Evolutionary conservation across 2,329 filamentous ascomycete species (phyloP).

Genomic region (Teratosphaeria destructans): DNA sequence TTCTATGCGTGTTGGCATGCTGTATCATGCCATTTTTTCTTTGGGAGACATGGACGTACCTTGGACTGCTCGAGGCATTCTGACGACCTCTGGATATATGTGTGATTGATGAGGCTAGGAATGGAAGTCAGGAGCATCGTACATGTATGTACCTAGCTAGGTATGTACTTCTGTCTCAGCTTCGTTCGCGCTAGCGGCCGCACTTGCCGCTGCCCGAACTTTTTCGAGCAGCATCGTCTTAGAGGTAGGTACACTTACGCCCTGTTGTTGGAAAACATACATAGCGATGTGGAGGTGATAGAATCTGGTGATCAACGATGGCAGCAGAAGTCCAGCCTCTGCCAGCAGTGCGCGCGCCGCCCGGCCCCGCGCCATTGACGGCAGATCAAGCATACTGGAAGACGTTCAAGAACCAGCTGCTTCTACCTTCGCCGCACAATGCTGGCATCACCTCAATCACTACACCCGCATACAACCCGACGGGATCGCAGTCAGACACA

Average conservation of each 20-base stretch:
- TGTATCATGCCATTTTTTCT: not conserved
- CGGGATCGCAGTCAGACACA: constrained; percentile 43
- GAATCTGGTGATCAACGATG: constrained; percentile 43
- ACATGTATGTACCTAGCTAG: not conserved
- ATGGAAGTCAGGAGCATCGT: not conserved
- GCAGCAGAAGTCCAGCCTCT: constrained; percentile 76
- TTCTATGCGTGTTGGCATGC: not conserved
- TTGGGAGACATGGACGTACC: not conserved
- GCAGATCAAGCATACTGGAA: constrained; percentile 96
- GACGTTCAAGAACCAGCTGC: constrained; percentile 81
- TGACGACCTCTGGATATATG: not conserved
- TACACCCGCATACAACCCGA: constrained; percentile 28
- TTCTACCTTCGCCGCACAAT: constrained; percentile 81
- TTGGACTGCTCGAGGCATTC: constrained; percentile 6
- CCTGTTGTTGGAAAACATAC: not conserved
- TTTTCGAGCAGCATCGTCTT: not conserved
- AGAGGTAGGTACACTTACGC: not conserved
- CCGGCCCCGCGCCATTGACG: constrained; percentile 71
- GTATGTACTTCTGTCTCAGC: too few relatives aligned
- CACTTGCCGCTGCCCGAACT: not conserved
- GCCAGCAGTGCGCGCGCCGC: constrained; percentile 69
- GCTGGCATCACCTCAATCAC: constrained; percentile 80
- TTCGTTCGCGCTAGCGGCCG: not conserved
- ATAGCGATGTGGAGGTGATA: not conserved
- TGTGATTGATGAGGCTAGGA: not conserved